Evolutionary conservation across 2,329 filamentous ascomycete genomes (phyloP).

Genomic region (Mycosphaerelloides madeirae): DNA sequence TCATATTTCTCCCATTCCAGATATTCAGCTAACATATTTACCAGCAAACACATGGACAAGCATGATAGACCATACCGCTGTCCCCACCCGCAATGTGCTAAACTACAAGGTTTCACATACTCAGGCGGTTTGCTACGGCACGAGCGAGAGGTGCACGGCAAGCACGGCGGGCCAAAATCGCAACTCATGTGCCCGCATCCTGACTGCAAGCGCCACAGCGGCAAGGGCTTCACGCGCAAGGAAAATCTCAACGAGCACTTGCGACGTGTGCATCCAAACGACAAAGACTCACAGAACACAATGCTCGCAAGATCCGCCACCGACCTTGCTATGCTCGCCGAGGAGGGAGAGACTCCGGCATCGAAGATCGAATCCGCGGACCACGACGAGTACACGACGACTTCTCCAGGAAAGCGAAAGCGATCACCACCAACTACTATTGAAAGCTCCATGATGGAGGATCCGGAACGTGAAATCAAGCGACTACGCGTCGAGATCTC

Average conservation of each 20-base stretch:
- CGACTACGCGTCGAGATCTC: conserved; percentile 38
- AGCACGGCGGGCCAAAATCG: conserved; percentile 83
- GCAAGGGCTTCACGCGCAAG: conserved; percentile 84
- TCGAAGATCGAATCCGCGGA: conserved; percentile 3
- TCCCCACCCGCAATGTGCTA: conserved; percentile 74
- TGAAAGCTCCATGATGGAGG: conserved; percentile 21
- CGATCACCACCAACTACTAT: conserved; percentile 7
- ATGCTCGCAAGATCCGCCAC: conserved; percentile 11
- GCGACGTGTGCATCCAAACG: conserved; percentile 66
- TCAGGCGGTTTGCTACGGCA: conserved; percentile 84
- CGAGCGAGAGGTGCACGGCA: conserved; percentile 87
- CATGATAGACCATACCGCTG: conserved; percentile 93
- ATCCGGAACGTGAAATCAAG: conserved; percentile 37
- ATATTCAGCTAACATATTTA: neutral
- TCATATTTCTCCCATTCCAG: neutral
- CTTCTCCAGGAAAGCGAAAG: conserved; percentile 9
- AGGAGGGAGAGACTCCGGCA: conserved; percentile 18
- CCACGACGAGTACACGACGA: conserved; percentile 7
- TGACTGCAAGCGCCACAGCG: conserved; percentile 84
- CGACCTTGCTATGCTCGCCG: conserved; percentile 13
- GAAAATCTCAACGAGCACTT: conserved; percentile 94
- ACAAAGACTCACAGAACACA: conserved; percentile 15
- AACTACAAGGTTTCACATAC: conserved; percentile 91
- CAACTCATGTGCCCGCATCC: conserved; percentile 78
- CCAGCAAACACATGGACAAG: conserved; percentile 98